Evolutionary conservation across 148 eudicot genomes (phyloP).

Genomic region (Euryodendron excelsum): DNA sequence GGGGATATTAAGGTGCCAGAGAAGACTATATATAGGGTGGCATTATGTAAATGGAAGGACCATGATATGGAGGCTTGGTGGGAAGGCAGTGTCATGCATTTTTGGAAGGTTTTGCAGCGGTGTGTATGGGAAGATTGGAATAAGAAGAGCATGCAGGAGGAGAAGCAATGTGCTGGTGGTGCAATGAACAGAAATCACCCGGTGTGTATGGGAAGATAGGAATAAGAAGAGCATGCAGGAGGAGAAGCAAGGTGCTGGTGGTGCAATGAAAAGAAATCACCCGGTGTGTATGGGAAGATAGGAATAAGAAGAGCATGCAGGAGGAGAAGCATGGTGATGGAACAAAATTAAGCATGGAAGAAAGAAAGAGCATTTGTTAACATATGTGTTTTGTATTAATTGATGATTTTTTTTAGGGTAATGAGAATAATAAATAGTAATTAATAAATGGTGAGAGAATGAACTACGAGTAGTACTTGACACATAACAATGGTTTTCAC

Average conservation of each 20-base stretch:
- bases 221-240: slow-evolving; percentile 38
- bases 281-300: slow-evolving; percentile 9
- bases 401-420: neutral
- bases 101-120: slow-evolving; percentile 59
- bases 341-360: slow-evolving; percentile 53
- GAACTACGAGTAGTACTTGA: too few relatives aligned
- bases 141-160: slow-evolving; percentile 37
- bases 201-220: slow-evolving; percentile 13
- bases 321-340: slow-evolving; percentile 33
- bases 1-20: slow-evolving; percentile 87
- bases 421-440: neutral
- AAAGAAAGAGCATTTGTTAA: neutral
- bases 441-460: slow-evolving; percentile 8
- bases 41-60: slow-evolving; percentile 72
- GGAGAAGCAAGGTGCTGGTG: slow-evolving; percentile 31
- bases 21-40: slow-evolving; percentile 73
- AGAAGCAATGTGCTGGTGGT: slow-evolving; percentile 59
- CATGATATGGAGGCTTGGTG: slow-evolving; percentile 92
- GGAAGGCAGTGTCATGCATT: slow-evolving; percentile 77
- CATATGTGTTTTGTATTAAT: neutral
- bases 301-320: slow-evolving; percentile 37
- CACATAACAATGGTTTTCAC: too few relatives aligned
- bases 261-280: slow-evolving; percentile 55
- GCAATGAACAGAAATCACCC: slow-evolving; percentile 49
- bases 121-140: slow-evolving; percentile 15